Conservation (phyloP, 805 yeast species). For the Saccharomycopsis lassenensis region DNA sequence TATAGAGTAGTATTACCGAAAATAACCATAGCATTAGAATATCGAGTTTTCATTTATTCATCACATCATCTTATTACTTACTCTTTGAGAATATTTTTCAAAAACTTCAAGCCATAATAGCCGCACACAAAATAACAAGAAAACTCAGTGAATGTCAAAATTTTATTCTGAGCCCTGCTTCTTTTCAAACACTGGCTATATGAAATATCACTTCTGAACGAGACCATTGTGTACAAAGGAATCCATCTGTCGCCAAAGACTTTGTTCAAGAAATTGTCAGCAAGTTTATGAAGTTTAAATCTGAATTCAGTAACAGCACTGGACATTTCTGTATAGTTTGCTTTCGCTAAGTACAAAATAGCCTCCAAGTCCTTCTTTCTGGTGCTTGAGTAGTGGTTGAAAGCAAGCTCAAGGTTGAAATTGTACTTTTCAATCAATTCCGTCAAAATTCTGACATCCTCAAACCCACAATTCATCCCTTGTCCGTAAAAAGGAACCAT, state of each 20-base stretch:
- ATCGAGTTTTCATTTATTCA: no score
- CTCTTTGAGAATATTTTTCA: constrained; percentile 1
- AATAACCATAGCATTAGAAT: no score
- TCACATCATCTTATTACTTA: no score
- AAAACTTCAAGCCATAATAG: constrained; percentile 3
- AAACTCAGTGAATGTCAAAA: constrained; percentile 28
- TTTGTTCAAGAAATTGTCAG: constrained; percentile 57
- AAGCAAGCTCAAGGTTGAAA: constrained; percentile 36
- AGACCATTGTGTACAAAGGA: constrained; percentile 86
- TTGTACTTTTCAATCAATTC: constrained; percentile 31
- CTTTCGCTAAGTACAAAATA: constrained; percentile 67
- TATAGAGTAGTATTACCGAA: no score
- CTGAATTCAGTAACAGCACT: constrained; percentile 54
- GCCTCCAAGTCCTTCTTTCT: constrained; percentile 64
- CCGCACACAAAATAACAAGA: constrained; percentile 5
- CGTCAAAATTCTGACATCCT: constrained; percentile 67
- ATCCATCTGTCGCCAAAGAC: constrained; percentile 57
- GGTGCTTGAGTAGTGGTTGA: constrained; percentile 39
- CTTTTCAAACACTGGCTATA: constrained; percentile 57
- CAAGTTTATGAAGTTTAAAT: constrained; percentile 52
- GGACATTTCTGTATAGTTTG: constrained; percentile 81
- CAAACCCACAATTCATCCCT: constrained; percentile 95
- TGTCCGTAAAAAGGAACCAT: constrained; percentile 99
- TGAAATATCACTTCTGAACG: constrained; percentile 73
- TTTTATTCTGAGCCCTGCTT: constrained; percentile 41